Evolutionary conservation across 495 filamentous ascomycete genomes (phyloP).

Genomic region (Acidomyces sp.): DNA sequence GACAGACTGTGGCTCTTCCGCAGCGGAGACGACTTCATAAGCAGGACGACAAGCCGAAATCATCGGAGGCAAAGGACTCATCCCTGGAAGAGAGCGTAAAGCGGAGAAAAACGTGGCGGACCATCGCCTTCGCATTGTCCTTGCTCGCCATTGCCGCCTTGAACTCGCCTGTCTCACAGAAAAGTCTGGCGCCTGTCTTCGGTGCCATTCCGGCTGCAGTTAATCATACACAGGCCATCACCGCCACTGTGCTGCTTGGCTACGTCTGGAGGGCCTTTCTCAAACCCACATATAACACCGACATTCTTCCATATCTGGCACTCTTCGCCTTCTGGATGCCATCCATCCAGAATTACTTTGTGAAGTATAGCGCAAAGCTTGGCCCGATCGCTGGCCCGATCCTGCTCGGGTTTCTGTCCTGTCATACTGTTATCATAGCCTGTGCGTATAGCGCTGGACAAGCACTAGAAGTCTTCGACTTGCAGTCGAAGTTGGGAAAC

Average conservation of each 20-base stretch:
- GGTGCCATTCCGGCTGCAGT: slow-evolving; percentile 61
- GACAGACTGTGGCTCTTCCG: slow-evolving; percentile 7
- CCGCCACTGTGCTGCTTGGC: slow-evolving; percentile 48
- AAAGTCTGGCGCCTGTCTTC: slow-evolving; percentile 72
- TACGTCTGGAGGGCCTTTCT: slow-evolving; percentile 42
- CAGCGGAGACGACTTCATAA: slow-evolving; percentile 2
- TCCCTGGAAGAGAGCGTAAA: too few relatives aligned
- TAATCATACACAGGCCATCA: slow-evolving; percentile 55
- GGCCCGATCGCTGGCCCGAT: slow-evolving; percentile 60
- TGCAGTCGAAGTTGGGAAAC: slow-evolving; percentile 19
- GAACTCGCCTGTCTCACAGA: slow-evolving; percentile 59
- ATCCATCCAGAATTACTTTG: slow-evolving; percentile 53
- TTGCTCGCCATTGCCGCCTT: slow-evolving; percentile 53
- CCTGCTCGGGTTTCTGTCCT: slow-evolving; percentile 56
- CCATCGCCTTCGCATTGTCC: too few relatives aligned
- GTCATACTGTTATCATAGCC: slow-evolving; percentile 59
- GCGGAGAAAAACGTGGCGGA: too few relatives aligned
- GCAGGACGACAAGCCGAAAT: too few relatives aligned
- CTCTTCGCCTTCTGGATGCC: slow-evolving; percentile 64
- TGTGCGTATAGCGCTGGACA: slow-evolving; percentile 52
- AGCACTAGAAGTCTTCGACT: slow-evolving; percentile 43
- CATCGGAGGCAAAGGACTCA: too few relatives aligned
- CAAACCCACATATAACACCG: slow-evolving; percentile 30
- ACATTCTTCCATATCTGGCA: slow-evolving; percentile 40
- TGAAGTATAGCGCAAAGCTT: slow-evolving; percentile 46